Evolutionary conservation across 2,329 filamentous ascomycete genomes (phyloP).

Genomic region (Knoxdaviesia capensis): DNA sequence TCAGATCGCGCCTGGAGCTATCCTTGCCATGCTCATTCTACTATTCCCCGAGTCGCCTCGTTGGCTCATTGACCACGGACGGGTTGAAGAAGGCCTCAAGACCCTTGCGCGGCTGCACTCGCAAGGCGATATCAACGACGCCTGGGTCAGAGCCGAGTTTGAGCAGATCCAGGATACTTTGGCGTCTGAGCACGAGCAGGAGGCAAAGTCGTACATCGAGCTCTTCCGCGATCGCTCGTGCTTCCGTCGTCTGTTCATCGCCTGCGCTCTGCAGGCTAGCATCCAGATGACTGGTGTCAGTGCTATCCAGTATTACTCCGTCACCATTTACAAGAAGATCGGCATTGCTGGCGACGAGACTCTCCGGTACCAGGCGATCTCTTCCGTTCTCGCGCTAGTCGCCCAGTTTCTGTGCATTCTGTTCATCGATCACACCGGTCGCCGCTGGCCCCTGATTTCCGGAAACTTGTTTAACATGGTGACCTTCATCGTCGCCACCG

Average conservation of each 20-base stretch:
- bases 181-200: slow-evolving; percentile 43
- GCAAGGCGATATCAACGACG: slow-evolving; percentile 42
- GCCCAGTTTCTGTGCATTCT: slow-evolving; percentile 49
- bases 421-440: slow-evolving; percentile 48
- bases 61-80: slow-evolving; percentile 58
- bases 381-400: slow-evolving; percentile 47
- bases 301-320: slow-evolving; percentile 58
- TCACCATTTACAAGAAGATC: slow-evolving; percentile 46
- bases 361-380: slow-evolving; percentile 58
- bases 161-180: slow-evolving; percentile 49
- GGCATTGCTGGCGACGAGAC: slow-evolving; percentile 45
- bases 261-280: slow-evolving; percentile 46
- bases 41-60: slow-evolving; percentile 51
- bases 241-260: slow-evolving; percentile 53
- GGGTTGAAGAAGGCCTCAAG: slow-evolving; percentile 40
- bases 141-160: slow-evolving; percentile 55
- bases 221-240: slow-evolving; percentile 40
- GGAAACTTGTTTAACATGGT: slow-evolving; percentile 54
- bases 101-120: slow-evolving; percentile 52
- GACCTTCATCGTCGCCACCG: slow-evolving; percentile 49
- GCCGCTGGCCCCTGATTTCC: slow-evolving; percentile 49
- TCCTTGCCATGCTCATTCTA: slow-evolving; percentile 43
- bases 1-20: slow-evolving; percentile 46
- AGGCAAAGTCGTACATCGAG: slow-evolving; percentile 50
- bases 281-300: slow-evolving; percentile 61